phyloP scores from a whole-genome alignment of 2,329 filamentous ascomycete species.

The Trichoderma semiorbis region DNA sequence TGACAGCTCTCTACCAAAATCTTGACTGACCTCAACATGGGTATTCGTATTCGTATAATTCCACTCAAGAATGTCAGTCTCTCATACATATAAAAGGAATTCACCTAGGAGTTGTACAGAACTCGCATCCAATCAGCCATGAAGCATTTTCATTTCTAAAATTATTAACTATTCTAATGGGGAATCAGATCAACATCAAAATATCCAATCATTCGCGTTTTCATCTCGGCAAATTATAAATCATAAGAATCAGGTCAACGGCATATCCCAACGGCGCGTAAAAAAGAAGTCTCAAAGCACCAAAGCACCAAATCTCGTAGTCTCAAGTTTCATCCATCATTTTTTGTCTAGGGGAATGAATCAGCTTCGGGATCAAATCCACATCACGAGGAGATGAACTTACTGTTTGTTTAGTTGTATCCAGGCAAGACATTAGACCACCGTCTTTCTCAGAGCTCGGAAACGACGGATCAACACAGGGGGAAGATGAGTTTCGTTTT shows the following conservation, averaged over 20 bases:
- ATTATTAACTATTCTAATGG: neutral
- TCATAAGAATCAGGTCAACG: neutral
- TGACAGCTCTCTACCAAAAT: neutral
- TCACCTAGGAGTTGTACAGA: neutral
- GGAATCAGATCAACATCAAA: constrained; percentile 10
- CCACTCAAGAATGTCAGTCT: neutral
- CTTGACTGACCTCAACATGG: neutral
- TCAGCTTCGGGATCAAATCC: neutral
- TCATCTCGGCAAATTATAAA: constrained; percentile 4
- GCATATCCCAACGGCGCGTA: neutral
- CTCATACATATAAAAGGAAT: neutral
- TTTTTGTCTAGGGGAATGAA: neutral
- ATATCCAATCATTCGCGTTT: neutral
- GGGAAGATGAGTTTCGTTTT: neutral
- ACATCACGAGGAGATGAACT: neutral
- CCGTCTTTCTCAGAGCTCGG: neutral
- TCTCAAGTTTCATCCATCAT: neutral
- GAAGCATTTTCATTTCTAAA: constrained; percentile 12
- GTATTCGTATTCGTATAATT: neutral
- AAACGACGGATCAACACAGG: neutral
- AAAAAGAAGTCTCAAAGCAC: neutral
- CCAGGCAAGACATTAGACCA: neutral
- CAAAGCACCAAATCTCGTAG: neutral
- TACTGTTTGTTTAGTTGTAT: neutral
- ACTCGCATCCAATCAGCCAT: neutral